phyloP scores from a whole-genome alignment of 345 rosid species.

The Salix exigua region DNA sequence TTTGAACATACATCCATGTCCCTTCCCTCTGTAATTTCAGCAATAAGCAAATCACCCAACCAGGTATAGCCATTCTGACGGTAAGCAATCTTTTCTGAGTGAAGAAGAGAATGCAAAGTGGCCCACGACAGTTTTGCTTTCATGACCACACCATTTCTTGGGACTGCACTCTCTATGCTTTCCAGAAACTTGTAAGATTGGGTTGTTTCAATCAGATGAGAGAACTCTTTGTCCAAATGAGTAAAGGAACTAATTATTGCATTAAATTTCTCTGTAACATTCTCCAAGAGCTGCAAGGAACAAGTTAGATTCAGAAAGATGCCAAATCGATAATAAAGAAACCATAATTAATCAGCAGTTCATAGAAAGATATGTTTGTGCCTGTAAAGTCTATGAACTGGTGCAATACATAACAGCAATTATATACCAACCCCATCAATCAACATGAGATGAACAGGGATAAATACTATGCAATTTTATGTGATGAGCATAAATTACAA shows the following conservation, averaged over 20 bases:
- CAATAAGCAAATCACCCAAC: constrained; percentile 90
- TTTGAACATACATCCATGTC: constrained; percentile 63
- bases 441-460: neutral
- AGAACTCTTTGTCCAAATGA: constrained; percentile 84
- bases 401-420: neutral
- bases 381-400: neutral
- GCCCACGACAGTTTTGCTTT: constrained; percentile 77
- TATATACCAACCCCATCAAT: neutral
- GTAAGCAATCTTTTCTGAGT: constrained; percentile 71
- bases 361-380: neutral
- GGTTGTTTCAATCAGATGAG: constrained; percentile 67
- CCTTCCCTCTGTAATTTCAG: constrained; percentile 76
- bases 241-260: constrained; percentile 74
- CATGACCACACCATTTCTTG: constrained; percentile 43
- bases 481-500: neutral
- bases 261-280: constrained; percentile 76
- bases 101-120: constrained; percentile 92
- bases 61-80: constrained; percentile 90
- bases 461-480: neutral
- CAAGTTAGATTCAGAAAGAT: constrained; percentile 8
- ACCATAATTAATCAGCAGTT: neutral
- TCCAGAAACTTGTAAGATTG: constrained; percentile 65
- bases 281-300: constrained; percentile 73
- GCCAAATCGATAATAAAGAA: neutral
- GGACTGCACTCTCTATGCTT: constrained; percentile 39